Evolutionary conservation across 257 asterid genomes (phyloP).

Genomic region (Nicotiana benthamiana): DNA sequence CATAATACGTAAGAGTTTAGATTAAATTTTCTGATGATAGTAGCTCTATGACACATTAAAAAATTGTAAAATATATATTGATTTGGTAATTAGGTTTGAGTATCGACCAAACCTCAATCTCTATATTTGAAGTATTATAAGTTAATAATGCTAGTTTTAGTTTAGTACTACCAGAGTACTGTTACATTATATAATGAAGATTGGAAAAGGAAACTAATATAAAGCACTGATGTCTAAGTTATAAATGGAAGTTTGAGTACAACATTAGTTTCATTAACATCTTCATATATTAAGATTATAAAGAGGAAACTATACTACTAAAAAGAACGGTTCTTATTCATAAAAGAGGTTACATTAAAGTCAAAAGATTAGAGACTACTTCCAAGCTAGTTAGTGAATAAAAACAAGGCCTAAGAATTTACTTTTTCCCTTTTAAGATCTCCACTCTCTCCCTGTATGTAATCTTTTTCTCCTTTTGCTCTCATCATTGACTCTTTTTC

Average conservation of each 20-base stretch:
- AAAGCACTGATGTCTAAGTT: background rate
- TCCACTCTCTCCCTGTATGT: background rate
- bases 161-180: background rate
- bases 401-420: background rate
- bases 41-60: background rate
- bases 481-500: background rate
- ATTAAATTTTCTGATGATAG: background rate
- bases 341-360: background rate
- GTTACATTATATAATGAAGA: background rate
- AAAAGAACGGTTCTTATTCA: background rate
- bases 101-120: background rate
- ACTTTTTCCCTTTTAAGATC: background rate
- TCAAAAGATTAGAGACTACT: background rate
- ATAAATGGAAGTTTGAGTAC: background rate
- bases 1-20: background rate
- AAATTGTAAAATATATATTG: background rate
- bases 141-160: background rate
- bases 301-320: background rate
- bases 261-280: background rate
- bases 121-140: background rate
- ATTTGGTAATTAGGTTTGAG: background rate
- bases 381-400: background rate
- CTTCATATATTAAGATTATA: background rate
- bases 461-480: background rate
- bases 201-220: too few relatives aligned